A percentile compares a stretch with the other conserved stretches of the same genome.
These are phyloP conservation scores for Globisporangium cederbergense DNA, from an alignment of 352 stramenopile genomes.

Conservation along the genomic window DNA sequence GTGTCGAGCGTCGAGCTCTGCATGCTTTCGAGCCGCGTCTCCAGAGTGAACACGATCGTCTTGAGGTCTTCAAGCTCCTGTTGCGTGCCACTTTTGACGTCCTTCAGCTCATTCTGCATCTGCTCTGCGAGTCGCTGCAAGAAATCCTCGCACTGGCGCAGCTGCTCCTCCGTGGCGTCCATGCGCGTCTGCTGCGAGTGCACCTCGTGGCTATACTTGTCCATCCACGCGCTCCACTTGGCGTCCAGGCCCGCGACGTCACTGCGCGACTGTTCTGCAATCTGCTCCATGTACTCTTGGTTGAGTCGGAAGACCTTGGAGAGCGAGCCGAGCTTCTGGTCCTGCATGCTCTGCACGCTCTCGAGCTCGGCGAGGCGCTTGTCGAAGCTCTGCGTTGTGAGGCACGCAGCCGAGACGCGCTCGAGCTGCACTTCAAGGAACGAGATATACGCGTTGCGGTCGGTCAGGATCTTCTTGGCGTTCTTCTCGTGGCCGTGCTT, in stretches of 20 bases:
- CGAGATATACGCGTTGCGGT: slow-evolving; percentile 83
- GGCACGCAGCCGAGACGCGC: slow-evolving; percentile 75
- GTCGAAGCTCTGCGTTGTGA: slow-evolving; percentile 71
- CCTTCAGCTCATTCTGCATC: slow-evolving; percentile 24
- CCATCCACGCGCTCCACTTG: slow-evolving; percentile 58
- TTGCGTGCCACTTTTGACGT: slow-evolving; percentile 19
- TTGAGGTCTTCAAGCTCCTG: slow-evolving; percentile 53
- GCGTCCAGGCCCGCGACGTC: slow-evolving; percentile 34
- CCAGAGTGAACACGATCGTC: slow-evolving; percentile 38
- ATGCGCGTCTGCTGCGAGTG: slow-evolving; percentile 33
- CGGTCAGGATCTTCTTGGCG: slow-evolving; percentile 75
- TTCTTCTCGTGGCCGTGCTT: slow-evolving; percentile 51
- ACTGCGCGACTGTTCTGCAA: slow-evolving; percentile 27
- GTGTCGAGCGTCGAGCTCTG: slow-evolving; percentile 27
- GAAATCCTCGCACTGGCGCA: slow-evolving; percentile 39
- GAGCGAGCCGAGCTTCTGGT: slow-evolving; percentile 62
- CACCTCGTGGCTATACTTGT: slow-evolving; percentile 54
- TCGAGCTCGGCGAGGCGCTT: slow-evolving; percentile 55
- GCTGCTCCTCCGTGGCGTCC: slow-evolving; percentile 33
- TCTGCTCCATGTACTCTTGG: slow-evolving; percentile 72
- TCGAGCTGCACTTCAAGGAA: slow-evolving; percentile 88
- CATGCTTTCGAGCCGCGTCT: slow-evolving; percentile 43
- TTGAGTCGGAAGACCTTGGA: slow-evolving; percentile 69
- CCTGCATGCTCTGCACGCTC: slow-evolving; percentile 31
- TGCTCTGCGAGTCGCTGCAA: slow-evolving; percentile 33